These are phyloP conservation scores for Globisporangium lucens DNA, from an alignment of 352 stramenopile species.

Conservation along the genomic window DNA sequence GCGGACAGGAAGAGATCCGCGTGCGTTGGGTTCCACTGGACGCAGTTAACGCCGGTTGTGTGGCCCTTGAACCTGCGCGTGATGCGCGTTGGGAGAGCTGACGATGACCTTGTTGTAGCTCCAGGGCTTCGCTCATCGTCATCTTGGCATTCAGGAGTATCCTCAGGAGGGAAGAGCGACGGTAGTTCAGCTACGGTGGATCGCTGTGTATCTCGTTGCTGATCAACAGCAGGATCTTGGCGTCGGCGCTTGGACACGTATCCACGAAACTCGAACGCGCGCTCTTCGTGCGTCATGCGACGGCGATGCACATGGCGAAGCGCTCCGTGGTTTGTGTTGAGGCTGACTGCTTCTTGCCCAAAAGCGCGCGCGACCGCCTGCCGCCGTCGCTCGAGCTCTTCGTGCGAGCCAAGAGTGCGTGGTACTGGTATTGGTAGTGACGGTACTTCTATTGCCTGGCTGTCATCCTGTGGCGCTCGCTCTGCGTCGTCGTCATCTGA, in stretches of 20 bases:
- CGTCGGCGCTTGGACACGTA: conserved; percentile 30
- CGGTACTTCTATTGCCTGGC: neutral
- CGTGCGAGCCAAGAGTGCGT: neutral
- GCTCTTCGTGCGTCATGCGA: conserved; percentile 19
- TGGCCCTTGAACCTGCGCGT: conserved; percentile 26
- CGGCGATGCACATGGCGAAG: neutral
- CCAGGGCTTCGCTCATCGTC: neutral
- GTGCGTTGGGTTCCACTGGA: conserved; percentile 43
- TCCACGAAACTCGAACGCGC: conserved; percentile 27
- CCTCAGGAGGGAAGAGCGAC: conserved; percentile 1
- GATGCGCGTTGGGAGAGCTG: neutral
- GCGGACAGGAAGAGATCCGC: conserved; percentile 44
- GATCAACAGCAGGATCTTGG: neutral
- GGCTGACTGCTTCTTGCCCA: neutral
- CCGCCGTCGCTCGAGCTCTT: conserved; percentile 1
- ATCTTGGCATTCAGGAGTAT: neutral
- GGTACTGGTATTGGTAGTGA: neutral
- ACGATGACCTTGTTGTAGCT: neutral
- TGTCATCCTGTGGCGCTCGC: neutral
- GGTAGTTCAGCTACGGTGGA: neutral
- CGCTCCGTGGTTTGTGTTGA: neutral
- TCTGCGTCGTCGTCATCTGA: conserved; percentile 7
- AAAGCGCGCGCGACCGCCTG: conserved; percentile 1
- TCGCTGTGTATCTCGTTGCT: neutral
- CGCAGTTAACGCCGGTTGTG: conserved; percentile 22